Conservation (phyloP, 257 asterid genomes). For the Cruciata laevipes region DNA sequence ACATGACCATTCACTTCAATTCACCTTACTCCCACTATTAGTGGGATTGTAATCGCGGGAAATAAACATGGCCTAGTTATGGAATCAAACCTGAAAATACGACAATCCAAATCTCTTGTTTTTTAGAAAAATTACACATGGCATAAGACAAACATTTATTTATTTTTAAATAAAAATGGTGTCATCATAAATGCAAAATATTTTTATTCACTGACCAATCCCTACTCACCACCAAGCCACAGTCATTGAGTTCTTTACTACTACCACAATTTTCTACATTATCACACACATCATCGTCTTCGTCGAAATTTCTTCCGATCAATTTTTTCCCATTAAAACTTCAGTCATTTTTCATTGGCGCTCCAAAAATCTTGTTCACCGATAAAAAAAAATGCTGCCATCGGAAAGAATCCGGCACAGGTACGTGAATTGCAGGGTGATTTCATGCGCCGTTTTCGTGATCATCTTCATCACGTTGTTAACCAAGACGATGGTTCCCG, state of each 20-base stretch:
- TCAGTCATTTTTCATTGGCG: neutral
- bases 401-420: neutral
- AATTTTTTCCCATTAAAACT: neutral
- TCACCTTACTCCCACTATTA: too few relatives aligned
- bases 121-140: neutral
- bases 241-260: neutral
- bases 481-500: neutral
- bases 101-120: too few relatives aligned
- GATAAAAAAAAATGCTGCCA: neutral
- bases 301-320: neutral
- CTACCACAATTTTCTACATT: neutral
- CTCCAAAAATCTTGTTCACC: neutral
- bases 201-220: neutral
- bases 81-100: too few relatives aligned
- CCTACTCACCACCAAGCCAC: neutral
- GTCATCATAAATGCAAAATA: neutral
- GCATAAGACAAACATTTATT: neutral
- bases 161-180: neutral
- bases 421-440: neutral
- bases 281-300: neutral
- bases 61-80: neutral
- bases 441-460: conserved; percentile 6
- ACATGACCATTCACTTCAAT: too few relatives aligned
- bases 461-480: conserved; percentile 1
- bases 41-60: too few relatives aligned